phyloP scores from a whole-genome alignment of 2,329 filamentous ascomycete genomes.

The Ophiocordyceps sinensis region DNA sequence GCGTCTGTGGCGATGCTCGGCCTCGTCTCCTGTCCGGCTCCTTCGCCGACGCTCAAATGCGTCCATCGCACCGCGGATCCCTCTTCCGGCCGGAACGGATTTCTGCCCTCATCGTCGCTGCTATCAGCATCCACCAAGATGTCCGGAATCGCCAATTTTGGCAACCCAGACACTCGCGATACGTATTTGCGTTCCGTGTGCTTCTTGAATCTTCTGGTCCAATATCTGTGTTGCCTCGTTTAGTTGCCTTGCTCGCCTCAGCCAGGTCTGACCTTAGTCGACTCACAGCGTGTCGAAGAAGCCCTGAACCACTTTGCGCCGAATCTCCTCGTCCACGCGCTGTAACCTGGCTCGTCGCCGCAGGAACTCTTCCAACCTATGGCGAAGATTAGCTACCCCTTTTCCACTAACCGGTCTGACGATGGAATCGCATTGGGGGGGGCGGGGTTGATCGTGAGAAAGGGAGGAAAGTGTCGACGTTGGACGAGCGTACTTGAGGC shows the following conservation, averaged over 20 bases:
- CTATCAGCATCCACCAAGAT: constrained; percentile 78
- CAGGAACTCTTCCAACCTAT: constrained; percentile 81
- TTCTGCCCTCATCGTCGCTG: constrained; percentile 19
- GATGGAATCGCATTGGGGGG: too few species aligned
- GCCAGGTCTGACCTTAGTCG: too few species aligned
- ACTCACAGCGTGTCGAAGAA: constrained; percentile 85
- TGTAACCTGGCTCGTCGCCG: constrained; percentile 80
- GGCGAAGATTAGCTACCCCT: neutral
- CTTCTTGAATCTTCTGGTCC: constrained; percentile 68
- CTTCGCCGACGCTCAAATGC: constrained; percentile 5
- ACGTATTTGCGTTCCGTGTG: constrained; percentile 57
- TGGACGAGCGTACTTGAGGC: constrained; percentile 48
- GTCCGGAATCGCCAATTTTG: constrained; percentile 72
- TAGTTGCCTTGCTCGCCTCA: neutral
- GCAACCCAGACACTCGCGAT: constrained; percentile 63
- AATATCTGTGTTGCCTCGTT: constrained; percentile 40
- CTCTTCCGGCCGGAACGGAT: constrained; percentile 18
- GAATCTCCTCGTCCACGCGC: constrained; percentile 87
- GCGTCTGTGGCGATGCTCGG: constrained; percentile 23
- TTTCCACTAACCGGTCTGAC: too few species aligned
- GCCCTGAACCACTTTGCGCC: constrained; percentile 75
- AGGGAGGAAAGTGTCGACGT: neutral
- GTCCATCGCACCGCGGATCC: constrained; percentile 4
- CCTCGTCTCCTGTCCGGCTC: neutral
- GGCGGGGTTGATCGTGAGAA: too few species aligned